Percentiles rank a stretch among this genome's conserved stretches.
phyloP scores from a whole-genome alignment of 2,329 filamentous ascomycete genomes.

The Cladosporium austrohemisphaericum region DNA sequence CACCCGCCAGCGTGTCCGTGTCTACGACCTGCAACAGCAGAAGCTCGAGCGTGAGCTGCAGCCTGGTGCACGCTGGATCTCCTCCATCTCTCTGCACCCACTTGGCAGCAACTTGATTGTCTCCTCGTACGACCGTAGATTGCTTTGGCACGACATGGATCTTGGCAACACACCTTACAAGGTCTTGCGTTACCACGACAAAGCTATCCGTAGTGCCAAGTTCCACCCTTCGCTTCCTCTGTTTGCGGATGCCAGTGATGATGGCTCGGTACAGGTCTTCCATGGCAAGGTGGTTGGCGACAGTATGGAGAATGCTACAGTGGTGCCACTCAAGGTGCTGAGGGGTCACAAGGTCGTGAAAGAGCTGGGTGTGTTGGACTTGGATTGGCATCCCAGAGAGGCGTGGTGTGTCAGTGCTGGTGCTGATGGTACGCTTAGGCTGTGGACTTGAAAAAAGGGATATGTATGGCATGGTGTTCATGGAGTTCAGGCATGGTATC shows the following conservation, averaged over 20 bases:
- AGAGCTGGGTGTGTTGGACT: conserved; percentile 83
- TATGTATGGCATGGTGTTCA: neutral
- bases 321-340: conserved; percentile 92
- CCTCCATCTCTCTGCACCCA: conserved; percentile 86
- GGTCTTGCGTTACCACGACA: conserved; percentile 88
- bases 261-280: conserved; percentile 92
- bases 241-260: conserved; percentile 92
- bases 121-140: conserved; percentile 86
- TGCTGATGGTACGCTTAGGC: conserved; percentile 83
- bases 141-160: conserved; percentile 96
- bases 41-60: conserved; percentile 90
- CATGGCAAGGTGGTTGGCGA: conserved; percentile 94
- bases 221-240: conserved; percentile 78
- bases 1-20: conserved; percentile 86
- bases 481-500: too few relatives aligned
- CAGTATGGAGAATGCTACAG: conserved; percentile 91
- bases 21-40: conserved; percentile 89
- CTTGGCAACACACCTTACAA: conserved; percentile 89
- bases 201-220: conserved; percentile 83
- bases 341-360: conserved; percentile 83
- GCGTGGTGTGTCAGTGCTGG: conserved; percentile 94
- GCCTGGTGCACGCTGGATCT: conserved; percentile 92
- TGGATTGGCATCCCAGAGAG: conserved; percentile 93
- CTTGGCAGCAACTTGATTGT: conserved; percentile 92
- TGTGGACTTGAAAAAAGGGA: conserved; percentile 64